Percentiles rank a stretch among this genome's conserved stretches.
phyloP scores from a whole-genome alignment of 176 grass and related monocot species.

The Aegilops umbellulata region DNA sequence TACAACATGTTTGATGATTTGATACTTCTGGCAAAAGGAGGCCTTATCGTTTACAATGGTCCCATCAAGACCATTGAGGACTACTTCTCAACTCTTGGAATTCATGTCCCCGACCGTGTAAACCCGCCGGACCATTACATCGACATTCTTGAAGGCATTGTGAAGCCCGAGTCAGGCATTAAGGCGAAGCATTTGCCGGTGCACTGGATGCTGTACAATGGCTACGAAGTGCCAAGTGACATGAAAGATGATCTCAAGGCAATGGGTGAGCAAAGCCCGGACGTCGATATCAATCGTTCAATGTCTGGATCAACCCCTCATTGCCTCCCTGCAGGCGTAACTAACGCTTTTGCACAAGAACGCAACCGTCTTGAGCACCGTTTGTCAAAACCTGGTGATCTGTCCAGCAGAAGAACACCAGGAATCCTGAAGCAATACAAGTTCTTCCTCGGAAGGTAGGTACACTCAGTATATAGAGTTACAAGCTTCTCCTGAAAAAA shows the following conservation, averaged over 20 bases:
- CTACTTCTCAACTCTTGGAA: constrained; percentile 65
- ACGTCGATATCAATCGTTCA: constrained; percentile 11
- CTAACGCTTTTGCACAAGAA: constrained; percentile 42
- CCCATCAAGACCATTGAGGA: constrained; percentile 61
- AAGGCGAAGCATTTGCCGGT: constrained; percentile 55
- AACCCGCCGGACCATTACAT: constrained; percentile 84
- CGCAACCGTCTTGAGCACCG: constrained; percentile 24
- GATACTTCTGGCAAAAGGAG: constrained; percentile 83
- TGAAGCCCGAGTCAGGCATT: constrained; percentile 51
- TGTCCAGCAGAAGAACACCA: constrained; percentile 71
- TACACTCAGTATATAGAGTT: neutral
- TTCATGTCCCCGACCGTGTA: constrained; percentile 63
- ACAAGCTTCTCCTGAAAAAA: neutral
- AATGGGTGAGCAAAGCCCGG: constrained; percentile 31
- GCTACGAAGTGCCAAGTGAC: constrained; percentile 61
- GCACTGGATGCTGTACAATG: constrained; percentile 65
- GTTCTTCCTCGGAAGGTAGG: constrained; percentile 74
- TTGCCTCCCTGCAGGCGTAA: constrained; percentile 33
- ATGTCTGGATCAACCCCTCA: constrained; percentile 30
- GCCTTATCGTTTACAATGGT: constrained; percentile 69
- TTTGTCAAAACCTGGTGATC: constrained; percentile 55
- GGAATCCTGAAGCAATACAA: constrained; percentile 63
- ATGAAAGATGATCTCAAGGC: constrained; percentile 64
- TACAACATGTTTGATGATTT: constrained; percentile 90
- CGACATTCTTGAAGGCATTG: constrained; percentile 73